phyloP scores from a whole-genome alignment of 176 grass and related monocot genomes.

The Elaeis guineensis region DNA sequence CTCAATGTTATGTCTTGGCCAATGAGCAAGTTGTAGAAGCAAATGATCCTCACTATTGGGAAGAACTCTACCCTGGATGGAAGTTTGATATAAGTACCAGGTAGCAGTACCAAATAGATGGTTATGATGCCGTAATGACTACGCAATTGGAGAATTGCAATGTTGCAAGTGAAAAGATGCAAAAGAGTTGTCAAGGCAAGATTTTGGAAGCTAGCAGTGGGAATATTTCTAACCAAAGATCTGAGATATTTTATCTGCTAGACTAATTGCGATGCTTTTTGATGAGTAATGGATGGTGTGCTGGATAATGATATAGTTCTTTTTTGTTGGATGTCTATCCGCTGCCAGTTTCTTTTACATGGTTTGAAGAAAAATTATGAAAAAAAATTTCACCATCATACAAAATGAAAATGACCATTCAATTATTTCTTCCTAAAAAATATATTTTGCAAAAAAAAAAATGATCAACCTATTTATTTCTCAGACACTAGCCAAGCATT shows the following conservation, averaged over 20 bases:
- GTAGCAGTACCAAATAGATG: slow-evolving; percentile 70
- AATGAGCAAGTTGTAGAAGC: slow-evolving; percentile 4
- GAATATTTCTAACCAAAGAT: neutral
- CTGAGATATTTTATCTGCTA: slow-evolving; percentile 37
- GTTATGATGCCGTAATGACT: slow-evolving; percentile 18
- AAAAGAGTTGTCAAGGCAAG: slow-evolving; percentile 24
- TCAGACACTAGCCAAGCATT: no score
- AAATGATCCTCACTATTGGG: slow-evolving; percentile 40
- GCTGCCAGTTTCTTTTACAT: no score
- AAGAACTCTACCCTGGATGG: slow-evolving; percentile 76
- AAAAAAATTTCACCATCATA: no score
- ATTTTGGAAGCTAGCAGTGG: neutral
- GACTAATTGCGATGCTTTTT: neutral
- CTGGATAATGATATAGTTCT: no score
- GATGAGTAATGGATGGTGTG: no score
- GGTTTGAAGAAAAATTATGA: no score
- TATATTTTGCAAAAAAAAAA: no score
- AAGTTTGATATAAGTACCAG: slow-evolving; percentile 54
- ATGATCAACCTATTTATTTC: no score
- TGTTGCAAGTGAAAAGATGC: slow-evolving; percentile 5
- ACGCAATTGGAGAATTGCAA: slow-evolving; percentile 10
- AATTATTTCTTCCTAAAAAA: no score
- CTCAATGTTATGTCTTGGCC: neutral
- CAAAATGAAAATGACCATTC: no score
- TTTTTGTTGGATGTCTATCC: no score